Conservation (phyloP, 768 basidiomycete species). For the Pholiota molesta region DNA sequence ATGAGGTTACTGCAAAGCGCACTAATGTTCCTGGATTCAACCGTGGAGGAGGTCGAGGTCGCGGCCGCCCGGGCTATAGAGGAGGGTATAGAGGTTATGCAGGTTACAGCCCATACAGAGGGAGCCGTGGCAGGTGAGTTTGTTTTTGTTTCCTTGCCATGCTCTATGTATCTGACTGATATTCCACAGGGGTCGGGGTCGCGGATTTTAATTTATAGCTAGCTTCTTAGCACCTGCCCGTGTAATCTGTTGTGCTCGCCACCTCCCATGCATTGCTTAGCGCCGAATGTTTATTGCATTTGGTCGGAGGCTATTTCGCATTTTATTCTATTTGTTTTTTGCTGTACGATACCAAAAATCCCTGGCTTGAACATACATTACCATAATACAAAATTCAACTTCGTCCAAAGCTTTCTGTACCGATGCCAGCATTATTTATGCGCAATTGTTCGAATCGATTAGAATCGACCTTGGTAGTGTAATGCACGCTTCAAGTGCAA, state of each 20-base stretch:
- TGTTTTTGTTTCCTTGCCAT: background rate
- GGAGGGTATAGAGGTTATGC: slow-evolving; percentile 44
- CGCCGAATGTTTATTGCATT: background rate
- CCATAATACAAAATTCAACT: slow-evolving; percentile 14
- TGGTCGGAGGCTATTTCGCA: background rate
- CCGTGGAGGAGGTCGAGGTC: slow-evolving; percentile 78
- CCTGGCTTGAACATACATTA: slow-evolving; percentile 17
- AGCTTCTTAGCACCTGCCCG: background rate
- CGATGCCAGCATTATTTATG: slow-evolving; percentile 1
- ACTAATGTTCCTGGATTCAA: slow-evolving; percentile 95
- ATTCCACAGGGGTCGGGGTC: slow-evolving; percentile 52
- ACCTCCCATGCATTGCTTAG: slow-evolving; percentile 1
- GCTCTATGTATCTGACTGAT: background rate
- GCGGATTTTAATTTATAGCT: slow-evolving; percentile 55
- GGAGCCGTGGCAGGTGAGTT: slow-evolving; percentile 75
- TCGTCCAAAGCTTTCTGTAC: background rate
- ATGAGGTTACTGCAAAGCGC: slow-evolving; percentile 90
- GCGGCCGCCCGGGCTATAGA: slow-evolving; percentile 60
- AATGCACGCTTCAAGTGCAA: background rate
- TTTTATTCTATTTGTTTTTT: slow-evolving; percentile 6
- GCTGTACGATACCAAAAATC: slow-evolving; percentile 26
- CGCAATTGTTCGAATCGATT: background rate
- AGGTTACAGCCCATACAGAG: slow-evolving; percentile 65
- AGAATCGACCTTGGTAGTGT: background rate
- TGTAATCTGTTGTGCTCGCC: background rate